Percentiles rank a stretch among this genome's conserved stretches.
phyloP scores from a whole-genome alignment of 2,329 filamentous ascomycete species.

The Dothideomycetidae sp. region DNA sequence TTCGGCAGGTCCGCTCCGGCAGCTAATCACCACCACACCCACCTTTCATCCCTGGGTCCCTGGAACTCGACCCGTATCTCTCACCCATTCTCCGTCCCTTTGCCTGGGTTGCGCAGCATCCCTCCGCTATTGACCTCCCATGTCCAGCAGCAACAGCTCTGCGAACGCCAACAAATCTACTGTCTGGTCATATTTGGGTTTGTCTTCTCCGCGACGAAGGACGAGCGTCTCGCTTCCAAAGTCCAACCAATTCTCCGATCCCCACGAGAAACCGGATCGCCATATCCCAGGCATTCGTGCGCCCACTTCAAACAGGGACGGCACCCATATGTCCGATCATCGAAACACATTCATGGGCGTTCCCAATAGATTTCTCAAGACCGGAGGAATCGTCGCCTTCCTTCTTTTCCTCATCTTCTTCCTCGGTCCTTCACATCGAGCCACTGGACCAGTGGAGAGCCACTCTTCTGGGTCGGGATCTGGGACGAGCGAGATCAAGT shows the following conservation, averaged over 20 bases:
- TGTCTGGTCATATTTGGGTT: constrained; percentile 41
- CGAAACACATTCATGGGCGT: constrained; percentile 43
- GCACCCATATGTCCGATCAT: constrained; percentile 29
- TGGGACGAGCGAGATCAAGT: constrained; percentile 19
- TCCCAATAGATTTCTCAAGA: constrained; percentile 46
- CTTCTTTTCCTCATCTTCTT: constrained; percentile 44
- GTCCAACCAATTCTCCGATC: constrained; percentile 22
- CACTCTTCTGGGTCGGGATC: background rate
- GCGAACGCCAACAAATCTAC: constrained; percentile 17
- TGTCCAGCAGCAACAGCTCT: constrained; percentile 4
- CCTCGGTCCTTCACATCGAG: constrained; percentile 30
- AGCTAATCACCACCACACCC: too few species aligned
- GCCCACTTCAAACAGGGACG: constrained; percentile 12
- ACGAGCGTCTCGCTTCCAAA: constrained; percentile 38
- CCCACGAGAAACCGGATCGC: constrained; percentile 33
- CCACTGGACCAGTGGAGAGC: constrained; percentile 21
- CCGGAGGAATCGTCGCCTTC: constrained; percentile 44
- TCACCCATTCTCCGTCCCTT: constrained; percentile 1
- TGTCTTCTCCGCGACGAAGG: constrained; percentile 34
- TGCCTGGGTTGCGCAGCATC: too few species aligned
- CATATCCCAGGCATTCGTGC: constrained; percentile 19
- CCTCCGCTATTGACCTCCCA: constrained; percentile 2
- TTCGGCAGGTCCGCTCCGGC: too few species aligned
- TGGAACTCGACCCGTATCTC: too few species aligned
- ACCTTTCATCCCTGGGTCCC: too few species aligned